Evolutionary conservation across 2,329 filamentous ascomycete species (phyloP).

Genomic region (Fonsecaea pedrosoi): DNA sequence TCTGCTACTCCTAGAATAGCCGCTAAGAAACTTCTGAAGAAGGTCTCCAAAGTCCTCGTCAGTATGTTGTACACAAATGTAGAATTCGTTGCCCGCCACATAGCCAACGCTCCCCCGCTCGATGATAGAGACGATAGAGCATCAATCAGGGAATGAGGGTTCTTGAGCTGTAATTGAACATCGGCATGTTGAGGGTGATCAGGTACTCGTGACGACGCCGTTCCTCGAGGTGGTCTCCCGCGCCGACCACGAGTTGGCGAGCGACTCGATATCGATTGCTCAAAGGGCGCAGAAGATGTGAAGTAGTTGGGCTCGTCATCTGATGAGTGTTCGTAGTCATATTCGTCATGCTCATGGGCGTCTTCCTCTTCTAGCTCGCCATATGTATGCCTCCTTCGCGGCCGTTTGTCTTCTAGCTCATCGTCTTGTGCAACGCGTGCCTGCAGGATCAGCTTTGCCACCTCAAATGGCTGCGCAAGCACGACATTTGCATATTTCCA

Average conservation of each 20-base stretch:
- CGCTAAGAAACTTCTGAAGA: slow-evolving; percentile 87
- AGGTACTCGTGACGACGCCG: slow-evolving; percentile 7
- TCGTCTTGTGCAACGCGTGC: slow-evolving; percentile 60
- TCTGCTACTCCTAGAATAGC: slow-evolving; percentile 91
- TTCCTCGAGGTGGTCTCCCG: slow-evolving; percentile 48
- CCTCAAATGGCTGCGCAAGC: slow-evolving; percentile 94
- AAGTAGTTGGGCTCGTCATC: slow-evolving; percentile 60
- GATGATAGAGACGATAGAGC: slow-evolving; percentile 87
- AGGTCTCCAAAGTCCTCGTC: slow-evolving; percentile 85
- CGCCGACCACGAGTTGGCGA: slow-evolving; percentile 45
- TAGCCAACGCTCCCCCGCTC: slow-evolving; percentile 85
- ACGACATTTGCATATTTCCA: slow-evolving; percentile 92
- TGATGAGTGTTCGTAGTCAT: slow-evolving; percentile 45
- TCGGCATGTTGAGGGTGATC: slow-evolving; percentile 41
- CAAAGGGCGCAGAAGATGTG: slow-evolving; percentile 46
- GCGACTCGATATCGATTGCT: slow-evolving; percentile 46
- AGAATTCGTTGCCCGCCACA: slow-evolving; percentile 92
- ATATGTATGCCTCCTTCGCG: slow-evolving; percentile 8
- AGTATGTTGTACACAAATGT: slow-evolving; percentile 91
- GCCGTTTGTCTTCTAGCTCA: slow-evolving; percentile 39
- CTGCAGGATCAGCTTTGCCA: slow-evolving; percentile 92
- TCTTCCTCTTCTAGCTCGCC: slow-evolving; percentile 22
- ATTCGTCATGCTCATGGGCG: slow-evolving; percentile 42
- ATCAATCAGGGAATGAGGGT: slow-evolving; percentile 81
- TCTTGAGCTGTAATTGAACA: slow-evolving; percentile 73